Base-by-base conservation (phyloP, 805 yeast genomes). In the Lipomyces orientalis region DNA sequence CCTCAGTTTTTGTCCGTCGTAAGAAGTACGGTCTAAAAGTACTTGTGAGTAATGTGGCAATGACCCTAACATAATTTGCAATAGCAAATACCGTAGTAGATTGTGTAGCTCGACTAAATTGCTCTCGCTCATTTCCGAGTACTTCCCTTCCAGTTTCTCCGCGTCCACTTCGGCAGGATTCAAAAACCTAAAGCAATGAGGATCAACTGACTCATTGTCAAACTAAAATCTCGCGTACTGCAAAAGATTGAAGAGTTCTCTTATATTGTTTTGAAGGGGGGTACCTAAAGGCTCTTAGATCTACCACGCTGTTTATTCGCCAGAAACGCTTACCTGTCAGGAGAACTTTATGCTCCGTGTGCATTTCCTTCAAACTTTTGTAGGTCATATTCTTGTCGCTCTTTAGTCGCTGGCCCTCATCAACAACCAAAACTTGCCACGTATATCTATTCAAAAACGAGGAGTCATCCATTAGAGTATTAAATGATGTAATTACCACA, bases 341-440 rank as follows among this genome's bases (percentile, higher is more conserved):
- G 29, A 94, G 80, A 91, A 82, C 71, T 87, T 87, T 64, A 83
- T 84, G 64, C 91, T 87, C 69, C 92, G 81, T 72, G 86, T 81
- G 76, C 95, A 90, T 72, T 90, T 86, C 69, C 87, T 83, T 76
- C 29, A 71, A 51, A 4, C 22, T 19, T 16, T 37, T 49, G 35
- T 61, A 56, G 9, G 59, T 55, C 25, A 33, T 54, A 31, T 62
- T 70, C 52, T 66, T 64, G 54, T 70, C 73, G 49, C 93, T 94
- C 75, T 94, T 94, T 73, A 94, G 81, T 54, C 98, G 81, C 78
- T 94, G 98, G 4, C 98, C 98, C 77, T 94, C 98, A 78, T 94
- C 98, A 14, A 93, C 97, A 60, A 93, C 89, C 65, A 93, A 79
- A 75, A 86, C 91, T 66, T 87, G 89, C 97, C 97, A 93, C 31